Evolutionary conservation across 2,329 filamentous ascomycete genomes (phyloP).

Genomic region (Ophiocordyceps unilateralis): DNA sequence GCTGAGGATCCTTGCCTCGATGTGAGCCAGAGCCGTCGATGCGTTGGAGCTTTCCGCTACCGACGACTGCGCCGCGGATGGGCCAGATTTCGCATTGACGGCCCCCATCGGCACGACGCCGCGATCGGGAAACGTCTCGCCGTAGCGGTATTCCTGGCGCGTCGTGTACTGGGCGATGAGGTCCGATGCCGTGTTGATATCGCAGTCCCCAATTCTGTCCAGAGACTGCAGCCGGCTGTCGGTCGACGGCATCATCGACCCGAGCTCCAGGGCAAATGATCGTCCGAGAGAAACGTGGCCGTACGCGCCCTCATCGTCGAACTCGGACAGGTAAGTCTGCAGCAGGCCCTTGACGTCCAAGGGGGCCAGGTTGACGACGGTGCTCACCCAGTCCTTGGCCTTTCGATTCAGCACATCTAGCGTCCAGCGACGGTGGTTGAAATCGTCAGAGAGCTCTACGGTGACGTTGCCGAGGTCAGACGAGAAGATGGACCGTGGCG

Average conservation of each 20-base stretch:
- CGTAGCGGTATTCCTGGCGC: constrained; percentile 84
- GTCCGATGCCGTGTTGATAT: constrained; percentile 84
- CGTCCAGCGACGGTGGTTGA: constrained; percentile 62
- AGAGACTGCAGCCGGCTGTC: constrained; percentile 77
- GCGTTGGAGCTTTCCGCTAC: constrained; percentile 39
- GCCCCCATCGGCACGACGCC: constrained; percentile 48
- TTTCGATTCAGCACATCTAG: constrained; percentile 60
- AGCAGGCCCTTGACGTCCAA: constrained; percentile 88
- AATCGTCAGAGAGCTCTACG: constrained; percentile 88
- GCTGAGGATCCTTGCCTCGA: constrained; percentile 53
- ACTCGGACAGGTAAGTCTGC: constrained; percentile 91
- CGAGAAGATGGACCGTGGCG: constrained; percentile 65
- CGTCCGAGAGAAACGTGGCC: constrained; percentile 83
- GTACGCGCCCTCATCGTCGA: constrained; percentile 77
- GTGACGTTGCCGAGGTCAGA: constrained; percentile 64
- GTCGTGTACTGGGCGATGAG: constrained; percentile 96
- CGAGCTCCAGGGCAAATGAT: constrained; percentile 88
- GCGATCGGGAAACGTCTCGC: constrained; percentile 55
- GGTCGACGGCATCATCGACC: constrained; percentile 65
- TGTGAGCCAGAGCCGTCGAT: constrained; percentile 49
- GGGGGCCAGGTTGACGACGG: constrained; percentile 69
- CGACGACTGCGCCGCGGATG: constrained; percentile 33
- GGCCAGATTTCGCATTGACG: constrained; percentile 34
- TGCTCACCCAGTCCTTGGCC: constrained; percentile 65
- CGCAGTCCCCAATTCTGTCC: constrained; percentile 53